phyloP scores from a whole-genome alignment of 108 stramenopile species.

The Skeletonema tropicum region DNA sequence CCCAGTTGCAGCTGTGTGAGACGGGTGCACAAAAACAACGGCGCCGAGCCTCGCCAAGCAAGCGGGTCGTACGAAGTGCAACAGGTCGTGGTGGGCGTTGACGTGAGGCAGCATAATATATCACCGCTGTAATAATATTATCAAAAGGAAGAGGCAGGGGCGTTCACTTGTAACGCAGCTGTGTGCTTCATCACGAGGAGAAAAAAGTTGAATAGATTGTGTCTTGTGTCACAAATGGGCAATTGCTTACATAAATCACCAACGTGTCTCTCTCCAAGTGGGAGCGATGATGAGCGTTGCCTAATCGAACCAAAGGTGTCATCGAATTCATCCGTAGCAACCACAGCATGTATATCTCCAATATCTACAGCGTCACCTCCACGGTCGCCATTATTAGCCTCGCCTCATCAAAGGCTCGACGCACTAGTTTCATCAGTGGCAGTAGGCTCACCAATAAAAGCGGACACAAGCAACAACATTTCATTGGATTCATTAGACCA shows the following conservation, averaged over 20 bases:
- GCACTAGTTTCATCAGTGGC: background rate
- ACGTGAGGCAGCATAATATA: too few relatives aligned
- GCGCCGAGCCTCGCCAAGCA: too few relatives aligned
- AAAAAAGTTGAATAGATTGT: too few relatives aligned
- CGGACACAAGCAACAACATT: background rate
- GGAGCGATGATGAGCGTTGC: background rate
- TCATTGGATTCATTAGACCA: conserved; percentile 35
- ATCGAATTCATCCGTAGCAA: background rate
- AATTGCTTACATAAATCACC: background rate
- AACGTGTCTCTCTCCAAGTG: background rate
- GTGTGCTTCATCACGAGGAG: too few relatives aligned
- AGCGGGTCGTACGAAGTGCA: too few relatives aligned
- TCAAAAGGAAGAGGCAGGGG: too few relatives aligned
- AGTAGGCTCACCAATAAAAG: conserved; percentile 7
- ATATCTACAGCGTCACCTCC: background rate
- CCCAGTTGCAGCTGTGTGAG: too few relatives aligned
- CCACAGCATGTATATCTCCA: background rate
- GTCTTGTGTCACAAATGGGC: background rate
- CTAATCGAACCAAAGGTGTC: background rate
- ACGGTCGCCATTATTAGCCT: background rate
- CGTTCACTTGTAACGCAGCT: too few relatives aligned
- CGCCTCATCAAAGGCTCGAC: background rate
- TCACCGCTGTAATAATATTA: too few relatives aligned
- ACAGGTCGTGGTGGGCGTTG: too few relatives aligned
- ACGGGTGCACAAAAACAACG: too few relatives aligned